phyloP scores from a whole-genome alignment of 2,329 filamentous ascomycete genomes.

The Dactylonectria macrodidyma region DNA sequence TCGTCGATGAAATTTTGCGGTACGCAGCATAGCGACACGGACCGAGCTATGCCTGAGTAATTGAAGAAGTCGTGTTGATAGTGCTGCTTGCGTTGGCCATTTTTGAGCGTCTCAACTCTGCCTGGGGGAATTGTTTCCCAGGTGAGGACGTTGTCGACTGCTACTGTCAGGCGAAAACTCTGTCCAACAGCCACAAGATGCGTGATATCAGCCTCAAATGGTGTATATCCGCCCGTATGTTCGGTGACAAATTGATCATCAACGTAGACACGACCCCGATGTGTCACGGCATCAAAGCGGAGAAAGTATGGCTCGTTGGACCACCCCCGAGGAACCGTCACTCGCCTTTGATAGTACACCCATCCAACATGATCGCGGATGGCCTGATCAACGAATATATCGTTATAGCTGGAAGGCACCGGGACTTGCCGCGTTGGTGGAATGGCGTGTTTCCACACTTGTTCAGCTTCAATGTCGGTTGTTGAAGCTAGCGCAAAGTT shows the following conservation, averaged over 20 bases:
- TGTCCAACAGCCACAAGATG: conserved; percentile 2
- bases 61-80: too few species aligned
- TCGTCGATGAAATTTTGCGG: too few species aligned
- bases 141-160: conserved; percentile 29
- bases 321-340: conserved; percentile 27
- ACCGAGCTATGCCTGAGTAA: too few species aligned
- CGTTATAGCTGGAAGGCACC: conserved; percentile 35
- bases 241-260: too few species aligned
- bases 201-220: too few species aligned
- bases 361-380: conserved; percentile 32
- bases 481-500: conserved; percentile 27
- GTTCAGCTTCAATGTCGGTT: conserved; percentile 15
- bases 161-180: conserved; percentile 27
- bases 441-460: conserved; percentile 23
- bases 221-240: too few species aligned
- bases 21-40: too few species aligned
- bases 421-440: conserved; percentile 20
- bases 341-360: conserved; percentile 31
- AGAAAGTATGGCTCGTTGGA: conserved; percentile 24
- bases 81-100: too few species aligned
- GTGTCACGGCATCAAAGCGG: not conserved
- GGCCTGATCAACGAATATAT: conserved; percentile 31
- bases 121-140: too few species aligned
- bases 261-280: too few species aligned
- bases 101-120: too few species aligned